Conservation (phyloP, 2,329 filamentous ascomycete genomes). For the Fusarium brevicatenulatum region DNA sequence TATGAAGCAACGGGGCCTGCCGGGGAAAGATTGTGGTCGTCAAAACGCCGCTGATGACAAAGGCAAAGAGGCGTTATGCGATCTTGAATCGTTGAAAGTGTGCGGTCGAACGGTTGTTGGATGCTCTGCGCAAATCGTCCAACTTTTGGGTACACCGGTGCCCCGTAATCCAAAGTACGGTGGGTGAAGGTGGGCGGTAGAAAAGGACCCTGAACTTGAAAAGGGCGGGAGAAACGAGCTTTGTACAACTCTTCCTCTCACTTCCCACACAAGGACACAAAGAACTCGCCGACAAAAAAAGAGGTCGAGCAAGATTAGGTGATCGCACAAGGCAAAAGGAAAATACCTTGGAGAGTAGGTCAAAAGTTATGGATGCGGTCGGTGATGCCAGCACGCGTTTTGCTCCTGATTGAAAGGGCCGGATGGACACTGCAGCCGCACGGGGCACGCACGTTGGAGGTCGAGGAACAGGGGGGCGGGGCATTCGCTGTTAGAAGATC, state of each 20-base stretch:
- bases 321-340: slow-evolving; percentile 36
- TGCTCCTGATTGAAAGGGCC: slow-evolving; percentile 46
- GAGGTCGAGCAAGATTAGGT: slow-evolving; percentile 36
- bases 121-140: slow-evolving; percentile 35
- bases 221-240: slow-evolving; percentile 27
- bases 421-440: slow-evolving; percentile 42
- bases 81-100: slow-evolving; percentile 11
- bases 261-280: slow-evolving; percentile 26
- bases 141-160: slow-evolving; percentile 32
- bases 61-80: slow-evolving; percentile 23
- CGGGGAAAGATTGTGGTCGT: slow-evolving; percentile 24
- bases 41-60: slow-evolving; percentile 8
- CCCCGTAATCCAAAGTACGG: slow-evolving; percentile 32
- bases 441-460: slow-evolving; percentile 41
- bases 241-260: slow-evolving; percentile 21
- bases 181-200: slow-evolving; percentile 15
- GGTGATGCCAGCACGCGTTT: slow-evolving; percentile 49
- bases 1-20: slow-evolving; percentile 33
- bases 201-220: slow-evolving; percentile 25
- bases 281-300: slow-evolving; percentile 38
- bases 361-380: slow-evolving; percentile 43
- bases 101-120: slow-evolving; percentile 22
- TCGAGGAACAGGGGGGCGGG: slow-evolving; percentile 40
- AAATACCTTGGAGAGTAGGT: slow-evolving; percentile 31
- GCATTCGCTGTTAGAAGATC: slow-evolving; percentile 28